Percentiles rank a stretch among this genome's conserved stretches.
Evolutionary conservation across 2,329 filamentous ascomycete species (phyloP).

Genomic region (Rhinocladiella mackenziei): DNA sequence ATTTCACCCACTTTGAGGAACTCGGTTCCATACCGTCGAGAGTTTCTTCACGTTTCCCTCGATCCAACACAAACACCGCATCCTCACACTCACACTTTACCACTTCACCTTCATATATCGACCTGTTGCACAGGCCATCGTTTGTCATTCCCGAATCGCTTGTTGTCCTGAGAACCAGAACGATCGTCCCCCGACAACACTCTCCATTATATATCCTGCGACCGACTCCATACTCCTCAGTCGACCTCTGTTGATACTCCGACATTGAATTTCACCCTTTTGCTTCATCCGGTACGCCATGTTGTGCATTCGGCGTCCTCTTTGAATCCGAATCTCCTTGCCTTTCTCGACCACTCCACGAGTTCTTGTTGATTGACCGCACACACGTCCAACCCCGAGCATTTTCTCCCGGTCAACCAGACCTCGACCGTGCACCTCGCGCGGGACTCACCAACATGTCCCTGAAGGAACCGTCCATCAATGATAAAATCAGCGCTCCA

Average conservation of each 20-base stretch:
- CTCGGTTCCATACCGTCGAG: no score
- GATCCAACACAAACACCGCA: no score
- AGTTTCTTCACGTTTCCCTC: no score
- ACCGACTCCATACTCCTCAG: not conserved
- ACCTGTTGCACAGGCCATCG: conserved; percentile 18
- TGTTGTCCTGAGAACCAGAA: conserved; percentile 8
- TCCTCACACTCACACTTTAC: not conserved
- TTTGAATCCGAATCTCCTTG: not conserved
- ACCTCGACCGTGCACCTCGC: not conserved
- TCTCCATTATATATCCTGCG: no score
- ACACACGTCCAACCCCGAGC: not conserved
- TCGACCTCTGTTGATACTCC: conserved; percentile 6
- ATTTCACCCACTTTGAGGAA: no score
- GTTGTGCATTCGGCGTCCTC: conserved; percentile 6
- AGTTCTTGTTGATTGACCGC: no score
- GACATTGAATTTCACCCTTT: not conserved
- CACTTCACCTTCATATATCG: conserved; percentile 4
- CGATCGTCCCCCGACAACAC: no score
- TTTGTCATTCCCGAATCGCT: conserved; percentile 1
- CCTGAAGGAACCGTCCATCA: conserved; percentile 15
- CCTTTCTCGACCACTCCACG: no score
- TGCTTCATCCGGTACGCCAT: no score
- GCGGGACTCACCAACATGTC: conserved; percentile 11
- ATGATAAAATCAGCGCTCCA: conserved; percentile 18
- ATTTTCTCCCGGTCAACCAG: not conserved